Evolutionary conservation across 371 early-diverging fungal species (phyloP).

Genomic region (Mortierella sp.): DNA sequence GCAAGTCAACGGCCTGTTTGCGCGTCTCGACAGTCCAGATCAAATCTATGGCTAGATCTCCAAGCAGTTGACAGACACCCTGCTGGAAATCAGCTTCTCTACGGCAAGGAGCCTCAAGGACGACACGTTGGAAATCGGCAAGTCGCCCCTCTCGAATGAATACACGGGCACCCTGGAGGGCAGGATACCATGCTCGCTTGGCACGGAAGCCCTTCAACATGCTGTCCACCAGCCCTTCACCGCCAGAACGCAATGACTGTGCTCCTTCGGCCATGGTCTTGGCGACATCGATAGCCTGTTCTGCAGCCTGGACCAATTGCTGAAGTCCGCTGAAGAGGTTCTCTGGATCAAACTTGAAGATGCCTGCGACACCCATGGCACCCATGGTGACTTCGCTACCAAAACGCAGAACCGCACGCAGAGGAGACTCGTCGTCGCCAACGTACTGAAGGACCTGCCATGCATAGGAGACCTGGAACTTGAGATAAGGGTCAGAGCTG

Average conservation of each 20-base stretch:
- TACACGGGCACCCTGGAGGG: background rate
- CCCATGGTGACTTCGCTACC: background rate
- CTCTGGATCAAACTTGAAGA: conserved; percentile 3
- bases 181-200: conserved; percentile 15
- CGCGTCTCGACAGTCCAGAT: background rate
- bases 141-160: background rate
- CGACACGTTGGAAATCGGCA: background rate
- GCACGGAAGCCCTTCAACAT: background rate
- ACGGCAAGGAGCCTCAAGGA: conserved; percentile 14
- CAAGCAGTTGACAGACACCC: conserved; percentile 18
- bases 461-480: conserved; percentile 17
- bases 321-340: background rate
- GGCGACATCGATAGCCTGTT: background rate
- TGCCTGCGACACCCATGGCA: conserved; percentile 2
- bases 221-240: background rate
- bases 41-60: conserved; percentile 2
- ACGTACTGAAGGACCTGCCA: conserved; percentile 14
- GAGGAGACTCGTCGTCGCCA: conserved; percentile 10
- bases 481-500: conserved; percentile 13
- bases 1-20: background rate
- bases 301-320: background rate
- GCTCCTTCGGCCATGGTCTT: background rate
- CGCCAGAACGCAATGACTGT: background rate
- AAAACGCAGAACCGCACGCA: background rate
- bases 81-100: conserved; percentile 6